Evolutionary conservation across 2,329 filamentous ascomycete genomes (phyloP), one percentile per base, ranked within the genome.

Genomic region (Geosmithia putterillii): DNA sequence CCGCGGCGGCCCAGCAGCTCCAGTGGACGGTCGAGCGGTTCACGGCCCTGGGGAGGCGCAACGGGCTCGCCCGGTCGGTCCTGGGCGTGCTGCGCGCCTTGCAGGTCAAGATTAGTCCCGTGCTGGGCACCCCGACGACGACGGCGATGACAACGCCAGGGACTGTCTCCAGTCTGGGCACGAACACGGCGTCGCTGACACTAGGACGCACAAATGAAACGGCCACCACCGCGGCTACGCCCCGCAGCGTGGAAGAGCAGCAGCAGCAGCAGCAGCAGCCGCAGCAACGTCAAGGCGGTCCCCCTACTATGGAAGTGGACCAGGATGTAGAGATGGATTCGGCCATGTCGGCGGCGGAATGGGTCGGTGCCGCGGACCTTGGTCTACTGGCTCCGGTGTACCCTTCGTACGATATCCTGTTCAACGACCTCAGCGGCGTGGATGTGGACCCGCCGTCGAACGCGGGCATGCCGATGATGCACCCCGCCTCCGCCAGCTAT

Each of bases 21-120:
- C 66, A 70, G 38, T 79, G 74, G 73, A 71, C 71, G 1, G 69
- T 75, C 47, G 69, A 77, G 49, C 66, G 76, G 5, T 79, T 80
- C 48, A 64, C 72, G 43, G 69, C 65, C 35, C 78, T 80, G 64
- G 64, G 67, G 14, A 62, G 63, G 22, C 64, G 69, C 21, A 79
- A 77, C 46, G 57, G 64, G 1, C 64, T 79, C 20, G 75, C 74
- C 3, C 69, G 64, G 38, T 65, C 71, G 2, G 76, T 73, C 0
- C 58, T 73, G 15, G 69, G 71, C 9, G 73, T 80, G 2, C 57
- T 79, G 9, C 67, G 66, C 48, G 73, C 73, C 14, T 73, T 79
- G 40, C 65, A 71, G 42, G 59, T 69, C 45, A 69, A 74, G 19
- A 64, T 79, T 43, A 71, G 68, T 52, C 71, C 69, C 53, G 65